Evolutionary conservation across 2,329 filamentous ascomycete genomes (phyloP).

Genomic region (Exophiala aquamarina): DNA sequence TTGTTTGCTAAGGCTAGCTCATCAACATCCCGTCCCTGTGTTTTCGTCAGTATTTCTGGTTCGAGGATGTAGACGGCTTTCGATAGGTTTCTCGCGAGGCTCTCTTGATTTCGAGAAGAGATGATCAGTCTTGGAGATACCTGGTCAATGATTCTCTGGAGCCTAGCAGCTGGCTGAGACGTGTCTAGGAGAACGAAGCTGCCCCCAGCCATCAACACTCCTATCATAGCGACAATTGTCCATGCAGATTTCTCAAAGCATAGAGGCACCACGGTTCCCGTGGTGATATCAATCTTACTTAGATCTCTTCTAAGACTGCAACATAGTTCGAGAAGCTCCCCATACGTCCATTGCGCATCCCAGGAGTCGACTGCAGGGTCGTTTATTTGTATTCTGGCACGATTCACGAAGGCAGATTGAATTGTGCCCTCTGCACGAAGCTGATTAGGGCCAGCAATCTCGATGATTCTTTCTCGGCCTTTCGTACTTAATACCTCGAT

Average conservation of each 20-base stretch:
- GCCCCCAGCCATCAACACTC: constrained; percentile 41
- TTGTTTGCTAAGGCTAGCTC: background rate
- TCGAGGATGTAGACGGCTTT: background rate
- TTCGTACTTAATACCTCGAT: no score
- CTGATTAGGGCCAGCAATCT: no score
- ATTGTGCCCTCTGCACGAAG: no score
- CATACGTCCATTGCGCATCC: constrained; percentile 41
- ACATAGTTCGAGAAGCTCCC: constrained; percentile 35
- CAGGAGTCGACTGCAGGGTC: constrained; percentile 37
- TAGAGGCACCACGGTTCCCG: constrained; percentile 40
- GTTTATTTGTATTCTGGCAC: constrained; percentile 4
- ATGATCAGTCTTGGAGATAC: constrained; percentile 35
- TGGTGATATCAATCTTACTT: constrained; percentile 37
- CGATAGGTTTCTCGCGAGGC: background rate
- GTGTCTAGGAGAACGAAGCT: constrained; percentile 42
- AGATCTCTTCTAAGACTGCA: constrained; percentile 39
- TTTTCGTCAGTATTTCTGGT: background rate
- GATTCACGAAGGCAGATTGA: no score
- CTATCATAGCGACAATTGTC: constrained; percentile 40
- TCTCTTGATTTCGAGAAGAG: background rate
- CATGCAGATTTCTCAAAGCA: constrained; percentile 44
- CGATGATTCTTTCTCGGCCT: no score
- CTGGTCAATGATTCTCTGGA: constrained; percentile 36
- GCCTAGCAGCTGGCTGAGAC: constrained; percentile 37
- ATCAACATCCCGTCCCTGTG: background rate